Base-by-base conservation (phyloP, 176 grass and related monocot genomes). In the Tillandsia fasciculata region DNA sequence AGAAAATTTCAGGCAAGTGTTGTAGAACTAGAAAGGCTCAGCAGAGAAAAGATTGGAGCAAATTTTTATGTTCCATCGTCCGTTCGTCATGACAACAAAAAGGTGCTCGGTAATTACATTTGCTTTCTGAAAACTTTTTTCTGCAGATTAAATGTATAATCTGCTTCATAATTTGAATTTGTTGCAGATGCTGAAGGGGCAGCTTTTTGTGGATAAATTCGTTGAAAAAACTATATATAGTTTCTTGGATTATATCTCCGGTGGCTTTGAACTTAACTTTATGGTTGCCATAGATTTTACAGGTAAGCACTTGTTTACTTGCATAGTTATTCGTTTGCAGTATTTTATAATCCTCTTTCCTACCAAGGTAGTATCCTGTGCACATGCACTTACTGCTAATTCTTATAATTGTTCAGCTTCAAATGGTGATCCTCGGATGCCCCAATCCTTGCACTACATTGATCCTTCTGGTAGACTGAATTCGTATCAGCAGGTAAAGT, bases 211-310 rank as follows among this genome's bases (percentile, higher is more conserved):
- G 68, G 87, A 99, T 53, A 82, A 80, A 51, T 88, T 84, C 9
- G 58, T 80, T 51, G 89, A 93, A 68, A 99, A 90, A 80, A 80
- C 73, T 15, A 89, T 84, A 71, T 80, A 93, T 87, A 99, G 84
- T 88, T 99, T 99, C 82, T 84, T 99, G 82, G 94, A 99, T 72
- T 99, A 99, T 56, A 90, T 99, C 71, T 99, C 89, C 65, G 89
- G 73, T 42, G 87, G 94, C 42, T 99, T 99, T 82, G 94, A 99
- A 71, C 77, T 99, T 42, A 99, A 99, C 78, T 99, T 99, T 68
- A 93, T 99, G 94, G 87, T 88, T 63, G 94, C 94, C 73, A 61
- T 99, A 14, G 94, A 99, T 82, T 99, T 93, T 75, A 99, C 94
- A 69, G 94, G 94, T 99, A 64, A 83, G 77, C 49, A 69, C 8